Evolutionary conservation across 306 rosid species (phyloP), one percentile per base, ranked within the genome.

Genomic region (Canavalia gladiata): DNA sequence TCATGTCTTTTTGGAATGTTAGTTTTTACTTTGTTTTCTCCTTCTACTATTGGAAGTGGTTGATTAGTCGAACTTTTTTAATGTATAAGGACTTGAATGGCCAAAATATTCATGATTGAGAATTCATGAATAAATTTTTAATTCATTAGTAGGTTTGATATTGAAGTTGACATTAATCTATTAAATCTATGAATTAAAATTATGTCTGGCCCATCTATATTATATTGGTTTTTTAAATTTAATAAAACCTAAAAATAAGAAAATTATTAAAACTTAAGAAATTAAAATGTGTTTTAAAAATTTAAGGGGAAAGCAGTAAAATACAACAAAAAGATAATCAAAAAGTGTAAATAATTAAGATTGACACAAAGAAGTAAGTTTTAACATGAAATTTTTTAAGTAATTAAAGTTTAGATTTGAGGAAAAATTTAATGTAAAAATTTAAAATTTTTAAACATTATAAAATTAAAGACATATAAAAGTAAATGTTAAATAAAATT

Each of bases 11-110:
- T 56, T 13, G 49, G 58, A 68, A 69, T 51, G 4, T 37, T 37
- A 37, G 4, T 4, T 37, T 37, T 37, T 37, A 37, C 41, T 37
- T 37, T 37, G 41, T 59, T 47, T 50, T 73, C 30, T 65, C 33
- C 33, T 73, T 75, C 33, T 56, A 46, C 4, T 2, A 49, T 81
- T 33, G 77, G 76, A 50, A 76, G 74, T 82, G 57, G 82, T 82
- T 81, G 82, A n/a, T 76, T 31, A 10, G 74, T 76, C 77, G 4
- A 46, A 56, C 49, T 1, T 4, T 52, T 52, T 12, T 5, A 12
- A 52, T n/a, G 8, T 12, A 1, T 10, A 58, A 3, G 6, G 2
- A 58, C 65, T 29, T 8, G 2, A 58, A 8, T 58, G 2, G 2
- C 63, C 34, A 57, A 7, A 7, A 57, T 29, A 57, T 57, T 57